Percentiles rank a stretch among this genome's conserved stretches.
Conservation (phyloP, 2,329 filamentous ascomycete species). For the Claviceps cyperi region DNA sequence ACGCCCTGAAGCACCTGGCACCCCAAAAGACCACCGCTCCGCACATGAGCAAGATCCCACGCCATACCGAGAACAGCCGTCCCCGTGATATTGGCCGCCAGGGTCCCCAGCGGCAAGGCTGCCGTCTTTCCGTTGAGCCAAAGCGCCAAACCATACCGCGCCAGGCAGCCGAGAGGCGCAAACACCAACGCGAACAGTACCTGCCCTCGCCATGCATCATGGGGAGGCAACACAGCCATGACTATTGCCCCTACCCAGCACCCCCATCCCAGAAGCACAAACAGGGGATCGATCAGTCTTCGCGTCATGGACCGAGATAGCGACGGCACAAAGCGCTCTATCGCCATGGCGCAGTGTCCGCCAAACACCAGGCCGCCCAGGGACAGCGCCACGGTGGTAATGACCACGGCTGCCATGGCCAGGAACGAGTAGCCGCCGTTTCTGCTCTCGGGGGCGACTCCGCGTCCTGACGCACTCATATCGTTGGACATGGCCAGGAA, state of each 20-base stretch:
- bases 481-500: conserved; percentile 72
- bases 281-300: conserved; percentile 46
- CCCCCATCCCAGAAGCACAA: conserved; percentile 52
- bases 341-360: conserved; percentile 54
- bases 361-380: conserved; percentile 57
- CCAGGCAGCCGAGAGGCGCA: conserved; percentile 63
- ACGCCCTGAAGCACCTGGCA: conserved; percentile 56
- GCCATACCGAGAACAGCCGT: conserved; percentile 61
- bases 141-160: conserved; percentile 58
- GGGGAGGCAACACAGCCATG: conserved; percentile 56
- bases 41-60: conserved; percentile 63
- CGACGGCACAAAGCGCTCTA: conserved; percentile 44
- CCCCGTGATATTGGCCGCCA: conserved; percentile 65
- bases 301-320: conserved; percentile 43
- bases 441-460: conserved; percentile 29
- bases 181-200: conserved; percentile 68
- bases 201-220: conserved; percentile 60
- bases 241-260: conserved; percentile 68
- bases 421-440: conserved; percentile 71
- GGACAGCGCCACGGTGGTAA: conserved; percentile 57
- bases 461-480: conserved; percentile 29
- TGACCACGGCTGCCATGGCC: conserved; percentile 61
- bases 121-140: conserved; percentile 52
- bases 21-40: conserved; percentile 38
- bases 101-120: conserved; percentile 74